Evolutionary conservation across 768 basidiomycete species (phyloP).

Genomic region (Mycena rosella): DNA sequence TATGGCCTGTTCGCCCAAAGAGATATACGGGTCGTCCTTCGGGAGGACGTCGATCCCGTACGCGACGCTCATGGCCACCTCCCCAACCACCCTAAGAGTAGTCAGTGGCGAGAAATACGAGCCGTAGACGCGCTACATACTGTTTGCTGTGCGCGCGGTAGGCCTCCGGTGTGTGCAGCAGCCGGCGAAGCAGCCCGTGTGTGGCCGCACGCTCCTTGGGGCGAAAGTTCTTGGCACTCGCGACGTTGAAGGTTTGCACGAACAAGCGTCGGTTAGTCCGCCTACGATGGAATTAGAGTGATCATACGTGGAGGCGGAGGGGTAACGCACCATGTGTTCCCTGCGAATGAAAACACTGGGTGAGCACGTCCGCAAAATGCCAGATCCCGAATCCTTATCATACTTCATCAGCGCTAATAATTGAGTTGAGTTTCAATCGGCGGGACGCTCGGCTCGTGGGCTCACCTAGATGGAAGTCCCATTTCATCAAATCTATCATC

Average conservation of each 20-base stretch:
- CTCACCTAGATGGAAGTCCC: conserved; percentile 20
- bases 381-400: background rate
- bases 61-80: conserved; percentile 45
- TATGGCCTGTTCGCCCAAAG: conserved; percentile 43
- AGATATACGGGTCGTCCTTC: conserved; percentile 47
- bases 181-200: conserved; percentile 30
- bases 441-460: background rate
- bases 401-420: conserved; percentile 26
- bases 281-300: background rate
- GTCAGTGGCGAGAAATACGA: background rate
- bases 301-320: too few relatives aligned
- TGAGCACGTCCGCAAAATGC: background rate
- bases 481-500: conserved; percentile 35
- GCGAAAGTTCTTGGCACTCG: background rate
- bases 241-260: conserved; percentile 11
- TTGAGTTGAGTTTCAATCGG: background rate
- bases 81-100: conserved; percentile 39
- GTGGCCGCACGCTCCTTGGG: conserved; percentile 16
- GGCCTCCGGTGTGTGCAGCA: conserved; percentile 22
- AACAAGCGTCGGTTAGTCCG: conserved; percentile 24
- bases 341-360: background rate
- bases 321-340: conserved; percentile 16
- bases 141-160: conserved; percentile 17
- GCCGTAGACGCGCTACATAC: conserved; percentile 8
- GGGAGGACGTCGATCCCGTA: conserved; percentile 47